Base-by-base conservation (phyloP, 2,329 filamentous ascomycete species). In the Hysterium pulicare region DNA sequence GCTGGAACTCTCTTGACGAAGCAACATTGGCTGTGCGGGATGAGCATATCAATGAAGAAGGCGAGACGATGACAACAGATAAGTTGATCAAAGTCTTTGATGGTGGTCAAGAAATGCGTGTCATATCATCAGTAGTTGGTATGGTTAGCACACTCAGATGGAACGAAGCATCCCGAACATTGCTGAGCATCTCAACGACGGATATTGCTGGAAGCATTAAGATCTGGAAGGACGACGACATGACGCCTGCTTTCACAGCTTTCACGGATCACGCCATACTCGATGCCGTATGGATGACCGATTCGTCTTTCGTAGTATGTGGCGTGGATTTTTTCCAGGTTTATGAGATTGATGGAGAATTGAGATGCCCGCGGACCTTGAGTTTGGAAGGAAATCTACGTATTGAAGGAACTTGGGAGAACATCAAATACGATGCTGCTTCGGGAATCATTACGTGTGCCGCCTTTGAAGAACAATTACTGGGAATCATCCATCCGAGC, bases 261-360 rank as follows among this genome's bases (percentile, higher is more conserved):
- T 71, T 71, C 37, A 66, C 64, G 8, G 66, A 70, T 17, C 61
- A 62, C 4, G 61, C 61, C 40, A 64, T 73, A 2, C 57, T 67
- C 20, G 72, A 74, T 44, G 71, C 68, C 1, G 61, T 64, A 10
- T 74, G 72, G 71, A 67, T 67, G 31, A 66, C 56, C 33, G 64
- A 71, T 11, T 61, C 66, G 3, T 58, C 59, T 2, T 73, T 75
- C 46, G 59, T 71, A 8, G 68, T 73, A 9, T 71, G 68, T 40
- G 71, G 72, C 9, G 64, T 66, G 7, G 55, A 64, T 17, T 53
- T 67, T 3, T 60, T 70, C 40, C 62, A 65, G 20, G 56, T 66
- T 3, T 70, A 69, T 51, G 56, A 67, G 15, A 57, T 70, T 17
- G 51, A 48, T 21, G 55, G 64, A 0, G 38, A 47, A 2, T 24